These are phyloP conservation scores for Pseudogymnoascus sp. DNA, from an alignment of 2,329 filamentous ascomycete genomes.

Conservation along the genomic window DNA sequence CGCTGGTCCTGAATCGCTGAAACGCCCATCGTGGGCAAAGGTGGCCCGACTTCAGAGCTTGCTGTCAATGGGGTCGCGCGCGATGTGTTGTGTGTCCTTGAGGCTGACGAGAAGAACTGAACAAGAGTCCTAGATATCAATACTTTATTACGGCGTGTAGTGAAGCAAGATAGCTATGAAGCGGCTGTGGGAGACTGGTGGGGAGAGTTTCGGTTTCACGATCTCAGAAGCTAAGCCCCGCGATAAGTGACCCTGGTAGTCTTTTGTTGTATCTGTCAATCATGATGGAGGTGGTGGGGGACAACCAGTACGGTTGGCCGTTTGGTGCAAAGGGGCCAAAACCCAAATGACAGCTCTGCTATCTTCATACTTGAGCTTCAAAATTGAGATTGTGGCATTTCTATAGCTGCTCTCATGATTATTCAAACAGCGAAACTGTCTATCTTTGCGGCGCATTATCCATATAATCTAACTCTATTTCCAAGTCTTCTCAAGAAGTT, in stretches of 20 bases:
- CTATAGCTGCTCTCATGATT: not conserved
- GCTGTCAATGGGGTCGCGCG: not conserved
- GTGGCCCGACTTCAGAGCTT: slow-evolving; percentile 13
- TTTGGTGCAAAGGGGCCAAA: not conserved
- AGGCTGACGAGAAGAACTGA: not conserved
- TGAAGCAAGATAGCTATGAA: not conserved
- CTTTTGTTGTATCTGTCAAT: not conserved
- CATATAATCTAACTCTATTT: not conserved
- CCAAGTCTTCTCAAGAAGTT: not conserved
- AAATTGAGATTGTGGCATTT: not conserved
- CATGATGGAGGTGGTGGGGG: not conserved
- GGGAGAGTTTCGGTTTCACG: slow-evolving; percentile 8
- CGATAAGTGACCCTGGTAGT: slow-evolving; percentile 8
- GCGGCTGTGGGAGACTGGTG: not conserved
- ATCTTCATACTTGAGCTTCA: not conserved
- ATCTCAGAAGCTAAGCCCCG: slow-evolving; percentile 7
- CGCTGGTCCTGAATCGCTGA: slow-evolving; percentile 81
- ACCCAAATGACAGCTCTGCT: not conserved
- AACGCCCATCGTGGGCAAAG: slow-evolving; percentile 59
- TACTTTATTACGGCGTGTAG: not conserved
- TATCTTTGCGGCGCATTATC: not conserved
- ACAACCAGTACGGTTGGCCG: not conserved
- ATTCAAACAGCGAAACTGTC: not conserved
- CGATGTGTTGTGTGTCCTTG: not conserved
- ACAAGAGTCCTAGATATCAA: not conserved